A percentile compares a stretch with the other conserved stretches of the same genome.
phyloP scores from a whole-genome alignment of 805 yeast genomes.

The Starmerella apicola region DNA sequence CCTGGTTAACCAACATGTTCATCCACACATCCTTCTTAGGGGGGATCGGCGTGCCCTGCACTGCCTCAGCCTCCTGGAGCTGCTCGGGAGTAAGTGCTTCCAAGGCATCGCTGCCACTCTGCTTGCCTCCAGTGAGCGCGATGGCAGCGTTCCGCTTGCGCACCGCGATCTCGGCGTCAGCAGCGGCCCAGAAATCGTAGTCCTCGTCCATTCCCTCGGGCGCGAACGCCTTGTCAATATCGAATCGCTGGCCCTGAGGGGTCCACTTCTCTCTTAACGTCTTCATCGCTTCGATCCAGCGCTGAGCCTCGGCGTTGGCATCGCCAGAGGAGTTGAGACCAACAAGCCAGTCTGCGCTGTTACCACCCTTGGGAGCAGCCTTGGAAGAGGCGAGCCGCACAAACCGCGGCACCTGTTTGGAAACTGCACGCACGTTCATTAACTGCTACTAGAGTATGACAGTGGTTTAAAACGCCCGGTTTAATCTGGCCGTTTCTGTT shows the following conservation, averaged over 20 bases:
- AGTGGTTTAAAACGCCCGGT: no score
- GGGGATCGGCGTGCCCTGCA: slow-evolving; percentile 47
- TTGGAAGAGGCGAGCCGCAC: no score
- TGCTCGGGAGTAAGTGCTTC: slow-evolving; percentile 46
- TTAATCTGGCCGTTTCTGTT: no score
- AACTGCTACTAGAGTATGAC: no score
- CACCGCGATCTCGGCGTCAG: slow-evolving; percentile 22
- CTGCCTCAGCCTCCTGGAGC: slow-evolving; percentile 39
- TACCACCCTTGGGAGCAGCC: no score
- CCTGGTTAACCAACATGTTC: slow-evolving; percentile 66
- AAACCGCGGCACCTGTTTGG: no score
- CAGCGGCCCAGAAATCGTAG: slow-evolving; percentile 25
- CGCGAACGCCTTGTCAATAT: slow-evolving; percentile 32
- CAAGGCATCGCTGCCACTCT: slow-evolving; percentile 3
- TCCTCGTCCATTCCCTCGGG: slow-evolving; percentile 29
- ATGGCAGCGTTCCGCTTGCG: slow-evolving; percentile 6
- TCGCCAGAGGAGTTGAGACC: slow-evolving; percentile 2
- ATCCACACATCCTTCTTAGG: slow-evolving; percentile 53
- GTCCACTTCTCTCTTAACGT: slow-evolving; percentile 31
- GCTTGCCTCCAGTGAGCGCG: not conserved
- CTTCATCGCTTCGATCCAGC: slow-evolving; percentile 33
- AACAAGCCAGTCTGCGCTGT: slow-evolving; percentile 16
- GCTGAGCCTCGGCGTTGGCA: slow-evolving; percentile 24
- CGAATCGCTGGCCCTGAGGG: slow-evolving; percentile 26
- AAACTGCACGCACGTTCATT: no score